These are phyloP conservation scores for Candida glucosophila DNA, from an alignment of 1,139 yeast species.

Conservation along the genomic window DNA sequence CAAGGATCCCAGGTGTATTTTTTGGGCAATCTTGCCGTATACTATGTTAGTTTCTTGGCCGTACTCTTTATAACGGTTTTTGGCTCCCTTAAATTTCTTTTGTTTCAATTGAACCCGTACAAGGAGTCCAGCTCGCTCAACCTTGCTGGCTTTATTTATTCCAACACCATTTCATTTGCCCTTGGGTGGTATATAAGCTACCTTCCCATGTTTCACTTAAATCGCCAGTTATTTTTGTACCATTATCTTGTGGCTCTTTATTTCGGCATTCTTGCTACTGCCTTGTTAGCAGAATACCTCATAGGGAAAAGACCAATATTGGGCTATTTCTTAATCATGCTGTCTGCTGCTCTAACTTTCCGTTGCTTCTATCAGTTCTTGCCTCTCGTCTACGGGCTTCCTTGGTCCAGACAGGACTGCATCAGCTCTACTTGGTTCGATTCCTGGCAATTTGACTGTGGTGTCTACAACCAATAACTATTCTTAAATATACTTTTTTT, in stretches of 20 bases:
- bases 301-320: conserved; percentile 10
- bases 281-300: conserved; percentile 26
- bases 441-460: conserved; percentile 31
- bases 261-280: conserved; percentile 23
- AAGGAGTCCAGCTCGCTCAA: background rate
- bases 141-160: conserved; percentile 8
- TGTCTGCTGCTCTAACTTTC: conserved; percentile 9
- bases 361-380: conserved; percentile 13
- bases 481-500: background rate
- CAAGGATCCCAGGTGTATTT: conserved; percentile 24
- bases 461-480: conserved; percentile 8
- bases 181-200: conserved; percentile 31
- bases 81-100: conserved; percentile 12
- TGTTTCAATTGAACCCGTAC: conserved; percentile 24
- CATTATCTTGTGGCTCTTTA: conserved; percentile 32
- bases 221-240: conserved; percentile 27
- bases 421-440: conserved; percentile 19
- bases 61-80: conserved; percentile 12
- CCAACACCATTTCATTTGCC: conserved; percentile 12
- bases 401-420: conserved; percentile 24
- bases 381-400: conserved; percentile 28
- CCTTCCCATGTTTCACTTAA: conserved; percentile 24
- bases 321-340: conserved; percentile 12
- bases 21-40: conserved; percentile 29
- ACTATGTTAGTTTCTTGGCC: conserved; percentile 16